Evolutionary conservation across 2,329 filamentous ascomycete species (phyloP).

Genomic region (Sphaceloma murrayae): DNA sequence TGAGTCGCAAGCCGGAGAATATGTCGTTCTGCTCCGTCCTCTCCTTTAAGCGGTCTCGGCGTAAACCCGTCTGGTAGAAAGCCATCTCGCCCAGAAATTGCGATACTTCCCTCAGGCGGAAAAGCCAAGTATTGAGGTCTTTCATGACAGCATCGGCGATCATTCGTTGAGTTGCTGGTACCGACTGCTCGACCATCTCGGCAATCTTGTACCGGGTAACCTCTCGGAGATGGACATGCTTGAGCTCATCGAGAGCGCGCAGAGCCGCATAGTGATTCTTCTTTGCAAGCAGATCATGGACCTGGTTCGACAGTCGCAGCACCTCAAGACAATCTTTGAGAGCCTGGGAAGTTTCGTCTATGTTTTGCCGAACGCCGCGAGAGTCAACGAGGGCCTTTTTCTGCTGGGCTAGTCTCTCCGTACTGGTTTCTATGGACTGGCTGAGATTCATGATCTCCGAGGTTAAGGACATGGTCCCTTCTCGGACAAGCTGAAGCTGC

Average conservation of each 20-base stretch:
- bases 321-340: constrained; percentile 88
- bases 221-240: constrained; percentile 91
- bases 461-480: constrained; percentile 80
- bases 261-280: constrained; percentile 95
- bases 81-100: constrained; percentile 94
- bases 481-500: constrained; percentile 81
- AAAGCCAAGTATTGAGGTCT: constrained; percentile 94
- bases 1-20: constrained; percentile 76
- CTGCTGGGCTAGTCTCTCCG: constrained; percentile 85
- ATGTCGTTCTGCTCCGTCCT: constrained; percentile 66
- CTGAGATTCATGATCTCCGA: constrained; percentile 87
- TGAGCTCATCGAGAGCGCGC: constrained; percentile 86
- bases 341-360: constrained; percentile 82
- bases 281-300: constrained; percentile 80
- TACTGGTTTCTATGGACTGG: constrained; percentile 88
- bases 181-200: constrained; percentile 90
- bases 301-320: constrained; percentile 82
- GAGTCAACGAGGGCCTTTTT: constrained; percentile 93
- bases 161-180: constrained; percentile 80
- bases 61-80: constrained; percentile 88
- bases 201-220: constrained; percentile 92
- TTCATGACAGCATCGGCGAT: constrained; percentile 97
- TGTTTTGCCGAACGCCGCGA: constrained; percentile 83
- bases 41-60: constrained; percentile 72
- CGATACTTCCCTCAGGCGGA: constrained; percentile 86